Conservation (phyloP, 2,329 filamentous ascomycete genomes). For the Aureobasidium namibiae region DNA sequence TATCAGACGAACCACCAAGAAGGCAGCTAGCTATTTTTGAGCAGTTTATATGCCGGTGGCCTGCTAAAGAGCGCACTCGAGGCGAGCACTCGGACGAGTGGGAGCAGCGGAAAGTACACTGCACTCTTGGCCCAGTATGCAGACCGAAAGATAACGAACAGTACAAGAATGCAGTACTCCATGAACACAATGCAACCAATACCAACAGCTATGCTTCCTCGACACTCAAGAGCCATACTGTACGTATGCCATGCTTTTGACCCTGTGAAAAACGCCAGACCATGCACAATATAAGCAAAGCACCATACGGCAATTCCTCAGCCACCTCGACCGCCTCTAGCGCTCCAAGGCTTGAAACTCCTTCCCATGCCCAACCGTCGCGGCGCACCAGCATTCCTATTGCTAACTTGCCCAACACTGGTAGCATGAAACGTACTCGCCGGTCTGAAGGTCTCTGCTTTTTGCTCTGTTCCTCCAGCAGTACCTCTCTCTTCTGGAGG, state of each 20-base stretch:
- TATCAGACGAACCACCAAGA: no score
- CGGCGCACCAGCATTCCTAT: conserved; percentile 21
- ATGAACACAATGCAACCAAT: background rate
- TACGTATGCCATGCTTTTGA: no score
- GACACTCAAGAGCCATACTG: no score
- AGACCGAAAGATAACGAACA: no score
- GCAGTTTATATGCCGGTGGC: no score
- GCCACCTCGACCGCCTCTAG: conserved; percentile 15
- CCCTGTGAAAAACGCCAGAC: no score
- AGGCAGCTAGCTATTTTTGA: no score
- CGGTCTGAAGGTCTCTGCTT: conserved; percentile 23
- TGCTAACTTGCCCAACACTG: conserved; percentile 28
- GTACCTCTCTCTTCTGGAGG: conserved; percentile 16
- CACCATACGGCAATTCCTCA: background rate
- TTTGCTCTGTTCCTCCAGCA: background rate
- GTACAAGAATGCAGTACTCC: background rate
- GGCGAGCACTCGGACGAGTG: no score
- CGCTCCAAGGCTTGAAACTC: conserved; percentile 44
- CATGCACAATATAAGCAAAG: no score
- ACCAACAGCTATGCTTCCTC: no score
- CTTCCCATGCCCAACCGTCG: conserved; percentile 41
- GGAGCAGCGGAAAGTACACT: no score
- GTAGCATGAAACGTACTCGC: conserved; percentile 38
- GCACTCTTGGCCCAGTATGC: background rate
- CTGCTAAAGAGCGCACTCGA: no score